A percentile compares a stretch with the other conserved stretches of the same genome.
phyloP scores from a whole-genome alignment of 331 rosid species.

The Rhamnella rubrinervis region DNA sequence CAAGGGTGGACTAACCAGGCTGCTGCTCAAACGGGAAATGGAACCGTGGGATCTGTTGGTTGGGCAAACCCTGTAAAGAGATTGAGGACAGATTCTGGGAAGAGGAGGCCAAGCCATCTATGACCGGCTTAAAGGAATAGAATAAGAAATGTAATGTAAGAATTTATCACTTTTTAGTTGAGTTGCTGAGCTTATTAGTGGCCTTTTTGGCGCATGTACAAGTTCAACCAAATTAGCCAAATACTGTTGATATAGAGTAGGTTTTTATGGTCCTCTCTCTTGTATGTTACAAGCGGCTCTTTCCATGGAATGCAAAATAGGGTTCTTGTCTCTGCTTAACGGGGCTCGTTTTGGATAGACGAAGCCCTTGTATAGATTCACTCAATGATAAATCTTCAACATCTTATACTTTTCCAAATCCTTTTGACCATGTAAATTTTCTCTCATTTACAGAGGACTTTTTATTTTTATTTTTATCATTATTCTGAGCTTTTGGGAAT shows the following conservation, averaged over 20 bases:
- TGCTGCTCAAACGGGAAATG: conserved; percentile 54
- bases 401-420: neutral
- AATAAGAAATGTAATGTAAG: conserved; percentile 27
- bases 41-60: conserved; percentile 61
- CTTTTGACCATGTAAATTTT: neutral
- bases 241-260: conserved; percentile 42
- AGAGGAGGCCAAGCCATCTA: conserved; percentile 91
- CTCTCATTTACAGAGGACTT: no score
- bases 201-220: conserved; percentile 34
- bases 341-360: conserved; percentile 28
- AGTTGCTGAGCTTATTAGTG: conserved; percentile 39
- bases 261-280: conserved; percentile 23
- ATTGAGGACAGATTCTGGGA: conserved; percentile 89
- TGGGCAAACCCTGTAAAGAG: conserved; percentile 98
- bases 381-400: conserved; percentile 15
- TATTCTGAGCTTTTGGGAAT: no score
- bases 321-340: conserved; percentile 33
- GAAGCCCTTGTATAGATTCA: conserved; percentile 46
- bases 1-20: conserved; percentile 75
- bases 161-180: conserved; percentile 13
- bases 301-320: conserved; percentile 22
- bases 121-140: conserved; percentile 34
- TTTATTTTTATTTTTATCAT: no score
- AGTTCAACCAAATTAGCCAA: conserved; percentile 37
- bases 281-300: conserved; percentile 34